Conservation (phyloP, 2,329 filamentous ascomycete genomes). For the Sporothrix sp. region DNA sequence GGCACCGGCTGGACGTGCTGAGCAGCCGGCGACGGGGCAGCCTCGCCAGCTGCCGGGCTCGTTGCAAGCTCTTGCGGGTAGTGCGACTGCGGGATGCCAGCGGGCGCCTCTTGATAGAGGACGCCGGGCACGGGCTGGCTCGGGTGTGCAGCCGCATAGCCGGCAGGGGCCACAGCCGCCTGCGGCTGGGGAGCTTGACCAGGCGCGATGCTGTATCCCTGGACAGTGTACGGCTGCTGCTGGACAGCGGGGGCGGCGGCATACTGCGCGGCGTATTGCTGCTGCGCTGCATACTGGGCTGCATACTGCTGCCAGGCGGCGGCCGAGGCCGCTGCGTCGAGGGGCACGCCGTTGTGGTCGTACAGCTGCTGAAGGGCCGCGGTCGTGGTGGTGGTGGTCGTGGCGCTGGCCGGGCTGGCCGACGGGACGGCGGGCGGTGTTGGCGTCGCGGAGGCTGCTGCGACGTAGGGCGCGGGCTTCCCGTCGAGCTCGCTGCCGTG, state of each 20-base stretch:
- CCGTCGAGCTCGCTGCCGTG: slow-evolving; percentile 9
- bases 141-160: slow-evolving; percentile 4
- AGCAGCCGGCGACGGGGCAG: not conserved
- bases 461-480: not conserved
- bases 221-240: slow-evolving; percentile 4
- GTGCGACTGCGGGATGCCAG: not conserved
- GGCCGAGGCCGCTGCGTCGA: not conserved
- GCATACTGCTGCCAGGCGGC: not conserved
- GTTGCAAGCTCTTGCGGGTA: slow-evolving; percentile 6
- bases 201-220: slow-evolving; percentile 2
- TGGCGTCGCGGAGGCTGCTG: not conserved
- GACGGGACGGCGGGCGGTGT: not conserved
- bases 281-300: not conserved
- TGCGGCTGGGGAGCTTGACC: slow-evolving; percentile 5
- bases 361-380: not conserved
- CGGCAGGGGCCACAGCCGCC: not conserved
- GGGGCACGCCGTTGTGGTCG: not conserved
- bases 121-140: slow-evolving; percentile 6
- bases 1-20: not conserved
- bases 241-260: not conserved
- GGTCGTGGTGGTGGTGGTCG: not conserved
- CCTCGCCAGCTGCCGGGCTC: not conserved
- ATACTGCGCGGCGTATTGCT: not conserved
- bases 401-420: not conserved
- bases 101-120: slow-evolving; percentile 9